Evolutionary conservation across 768 basidiomycete species (phyloP).

Genomic region (Porphyrellus cyaneotinctus): DNA sequence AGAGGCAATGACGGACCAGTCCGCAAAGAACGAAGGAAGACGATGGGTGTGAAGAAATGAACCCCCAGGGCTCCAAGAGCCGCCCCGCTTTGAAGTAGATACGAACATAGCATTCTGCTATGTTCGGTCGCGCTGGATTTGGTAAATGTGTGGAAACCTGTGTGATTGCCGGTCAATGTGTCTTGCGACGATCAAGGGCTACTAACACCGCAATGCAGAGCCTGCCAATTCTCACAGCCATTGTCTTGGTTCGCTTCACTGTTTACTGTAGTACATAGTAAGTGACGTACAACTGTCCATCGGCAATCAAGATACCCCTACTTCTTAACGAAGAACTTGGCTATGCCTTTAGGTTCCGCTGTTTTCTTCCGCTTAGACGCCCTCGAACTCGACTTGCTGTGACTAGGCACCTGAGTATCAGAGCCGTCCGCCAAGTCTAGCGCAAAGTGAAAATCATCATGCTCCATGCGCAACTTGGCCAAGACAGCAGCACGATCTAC

Average conservation of each 20-base stretch:
- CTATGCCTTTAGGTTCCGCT: slow-evolving; percentile 37
- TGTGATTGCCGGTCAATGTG: not conserved
- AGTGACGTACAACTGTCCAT: too few relatives aligned
- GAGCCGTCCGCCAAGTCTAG: slow-evolving; percentile 59
- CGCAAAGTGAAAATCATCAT: slow-evolving; percentile 89
- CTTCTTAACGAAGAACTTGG: slow-evolving; percentile 44
- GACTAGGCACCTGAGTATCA: slow-evolving; percentile 7
- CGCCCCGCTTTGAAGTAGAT: not conserved
- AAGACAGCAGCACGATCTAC: slow-evolving; percentile 35
- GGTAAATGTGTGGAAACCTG: slow-evolving; percentile 9
- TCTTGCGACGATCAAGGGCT: slow-evolving; percentile 19
- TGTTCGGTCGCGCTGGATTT: not conserved
- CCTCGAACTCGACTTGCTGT: slow-evolving; percentile 11
- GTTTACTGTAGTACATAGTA: too few relatives aligned
- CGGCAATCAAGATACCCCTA: slow-evolving; percentile 13
- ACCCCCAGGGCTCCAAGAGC: not conserved
- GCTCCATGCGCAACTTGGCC: slow-evolving; percentile 56
- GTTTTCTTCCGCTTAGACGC: slow-evolving; percentile 32
- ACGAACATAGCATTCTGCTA: not conserved
- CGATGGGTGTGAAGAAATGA: slow-evolving; percentile 18
- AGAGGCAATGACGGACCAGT: slow-evolving; percentile 34
- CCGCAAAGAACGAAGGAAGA: slow-evolving; percentile 29
- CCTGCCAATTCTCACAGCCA: not conserved
- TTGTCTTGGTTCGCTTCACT: too few relatives aligned
- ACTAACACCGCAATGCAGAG: slow-evolving; percentile 3